Base-by-base conservation (phyloP, 2,329 filamentous ascomycete genomes). In the Pseudogymnoascus sp. region DNA sequence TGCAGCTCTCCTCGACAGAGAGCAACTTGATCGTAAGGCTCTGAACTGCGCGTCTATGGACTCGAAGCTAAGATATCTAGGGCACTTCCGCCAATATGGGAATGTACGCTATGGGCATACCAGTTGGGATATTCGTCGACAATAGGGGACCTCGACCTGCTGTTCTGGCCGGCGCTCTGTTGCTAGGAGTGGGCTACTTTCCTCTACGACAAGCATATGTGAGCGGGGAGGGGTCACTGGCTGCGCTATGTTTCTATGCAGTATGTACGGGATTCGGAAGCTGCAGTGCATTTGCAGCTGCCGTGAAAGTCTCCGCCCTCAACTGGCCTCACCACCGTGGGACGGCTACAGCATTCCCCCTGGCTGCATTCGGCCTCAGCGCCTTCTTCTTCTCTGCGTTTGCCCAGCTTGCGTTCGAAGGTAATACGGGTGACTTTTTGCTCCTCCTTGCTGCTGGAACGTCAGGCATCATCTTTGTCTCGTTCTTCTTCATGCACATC, bases 331-430 rank as follows among this genome's bases (percentile, higher is more conserved):
- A 88, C 64, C 89, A 96, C 73, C 85, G 94, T 67, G 94, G 94
- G 63, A 96, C 93, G 3, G 94, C 94, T 5, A 97, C 94, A 5
- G 92, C 92, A 1, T 94, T 97, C 70, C 93, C 94, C 5, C 77
- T 97, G 63, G 91, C 94, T 63, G 92, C 91, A 2, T 97, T 97
- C 72, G 94, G 94, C 2, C 78, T 99, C 63, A 97, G 92, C 73
- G 94, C 94, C 62, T 94, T 99, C 77, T 96, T 97, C 79, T 99
- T 97, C 77, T 93, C 94, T 0, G 81, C 87, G 2, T 76, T 95
- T 35, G 90, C 91, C 21, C 84, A 85, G 16, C 72, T 95, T 56
- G 78, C 91, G 42, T 92, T 96, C 72, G 90, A 91, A 2, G 91
- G 91, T 40, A 86, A 95, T 70, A 94, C 92, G 0, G 88, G 88